A percentile compares a stretch with the other conserved stretches of the same genome.
Evolutionary conservation across 2,329 filamentous ascomycete species (phyloP).

Genomic region (Aspergillus sp.): DNA sequence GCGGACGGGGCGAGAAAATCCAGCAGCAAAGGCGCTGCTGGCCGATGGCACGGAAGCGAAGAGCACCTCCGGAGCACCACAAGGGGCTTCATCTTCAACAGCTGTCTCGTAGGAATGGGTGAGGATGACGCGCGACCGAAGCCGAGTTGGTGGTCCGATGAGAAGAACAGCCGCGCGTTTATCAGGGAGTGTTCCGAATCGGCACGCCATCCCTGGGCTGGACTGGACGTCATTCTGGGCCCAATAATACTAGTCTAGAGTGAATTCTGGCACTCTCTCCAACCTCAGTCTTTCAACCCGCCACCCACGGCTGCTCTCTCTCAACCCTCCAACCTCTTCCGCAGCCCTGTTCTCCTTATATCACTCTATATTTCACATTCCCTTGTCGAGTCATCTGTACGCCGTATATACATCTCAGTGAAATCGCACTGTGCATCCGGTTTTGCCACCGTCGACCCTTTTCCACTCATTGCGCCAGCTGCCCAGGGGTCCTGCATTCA

Average conservation of each 20-base stretch:
- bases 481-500: slow-evolving; percentile 22
- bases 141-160: slow-evolving; percentile 9
- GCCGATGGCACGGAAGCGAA: slow-evolving; percentile 20
- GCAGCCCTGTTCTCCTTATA: slow-evolving; percentile 5
- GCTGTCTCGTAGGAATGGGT: not conserved
- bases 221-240: slow-evolving; percentile 37
- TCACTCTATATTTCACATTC: not conserved
- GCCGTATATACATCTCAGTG: slow-evolving; percentile 18
- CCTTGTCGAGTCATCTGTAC: slow-evolving; percentile 7
- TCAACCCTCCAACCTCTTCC: not conserved
- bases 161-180: slow-evolving; percentile 36
- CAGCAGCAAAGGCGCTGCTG: slow-evolving; percentile 33
- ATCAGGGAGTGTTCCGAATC: slow-evolving; percentile 27
- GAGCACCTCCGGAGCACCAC: slow-evolving; percentile 28
- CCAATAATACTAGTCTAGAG: slow-evolving; percentile 13
- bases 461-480: slow-evolving; percentile 28
- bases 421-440: slow-evolving; percentile 6
- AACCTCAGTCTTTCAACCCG: slow-evolving; percentile 19
- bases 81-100: slow-evolving; percentile 31
- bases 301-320: slow-evolving; percentile 15
- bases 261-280: slow-evolving; percentile 19
- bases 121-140: not conserved
- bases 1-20: slow-evolving; percentile 43
- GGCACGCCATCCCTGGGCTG: slow-evolving; percentile 29
- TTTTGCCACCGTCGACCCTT: slow-evolving; percentile 17